Evolutionary conservation across 2,329 filamentous ascomycete genomes (phyloP).

Genomic region (Neonectria ditissima): DNA sequence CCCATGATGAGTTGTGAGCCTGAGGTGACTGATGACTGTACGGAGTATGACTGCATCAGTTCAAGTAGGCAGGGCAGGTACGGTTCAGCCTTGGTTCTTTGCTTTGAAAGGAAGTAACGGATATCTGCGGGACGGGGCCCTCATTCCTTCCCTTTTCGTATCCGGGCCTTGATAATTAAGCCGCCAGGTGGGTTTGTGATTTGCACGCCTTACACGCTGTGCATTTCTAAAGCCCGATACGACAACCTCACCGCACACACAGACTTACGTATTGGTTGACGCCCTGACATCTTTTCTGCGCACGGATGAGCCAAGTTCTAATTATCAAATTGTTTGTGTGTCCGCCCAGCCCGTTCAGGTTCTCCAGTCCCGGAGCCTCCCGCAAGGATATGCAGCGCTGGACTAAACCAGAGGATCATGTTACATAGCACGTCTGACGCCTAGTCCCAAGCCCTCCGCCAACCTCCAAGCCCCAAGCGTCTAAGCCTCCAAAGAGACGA

Average conservation of each 20-base stretch:
- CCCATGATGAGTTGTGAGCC: not conserved
- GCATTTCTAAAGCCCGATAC: constrained; percentile 8
- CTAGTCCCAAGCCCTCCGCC: not conserved
- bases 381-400: constrained; percentile 27
- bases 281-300: not conserved
- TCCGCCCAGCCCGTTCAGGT: constrained; percentile 13
- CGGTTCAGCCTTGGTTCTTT: not conserved
- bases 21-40: constrained; percentile 15
- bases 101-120: not conserved
- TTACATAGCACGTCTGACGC: constrained; percentile 29
- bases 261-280: not conserved
- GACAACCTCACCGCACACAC: constrained; percentile 1
- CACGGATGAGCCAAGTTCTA: not conserved
- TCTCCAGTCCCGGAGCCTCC: constrained; percentile 27
- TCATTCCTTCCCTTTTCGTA: constrained; percentile 12
- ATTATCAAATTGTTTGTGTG: constrained; percentile 8
- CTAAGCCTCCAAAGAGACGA: constrained; percentile 5
- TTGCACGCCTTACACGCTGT: not conserved
- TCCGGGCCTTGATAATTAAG: constrained; percentile 10
- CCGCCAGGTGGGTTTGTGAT: not conserved
- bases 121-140: not conserved
- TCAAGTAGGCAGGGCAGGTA: constrained; percentile 8
- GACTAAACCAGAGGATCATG: constrained; percentile 28
- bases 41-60: constrained; percentile 4
- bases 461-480: not conserved